These are phyloP conservation scores for Multifurca ochricompacta DNA, from an alignment of 768 basidiomycete species.

Conservation along the genomic window DNA sequence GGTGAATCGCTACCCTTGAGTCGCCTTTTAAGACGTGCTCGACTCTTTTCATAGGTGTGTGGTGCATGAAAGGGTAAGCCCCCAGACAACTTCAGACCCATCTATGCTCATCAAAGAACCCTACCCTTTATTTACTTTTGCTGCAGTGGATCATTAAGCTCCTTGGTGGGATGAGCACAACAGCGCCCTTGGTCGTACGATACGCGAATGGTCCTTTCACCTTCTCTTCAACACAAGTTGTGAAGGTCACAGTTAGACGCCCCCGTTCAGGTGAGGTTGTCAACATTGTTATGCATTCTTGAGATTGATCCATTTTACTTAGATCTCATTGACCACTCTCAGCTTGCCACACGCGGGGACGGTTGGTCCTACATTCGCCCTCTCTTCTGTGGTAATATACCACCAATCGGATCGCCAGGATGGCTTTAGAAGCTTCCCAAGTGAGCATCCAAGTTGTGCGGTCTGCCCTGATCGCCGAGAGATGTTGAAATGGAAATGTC, in stretches of 20 bases:
- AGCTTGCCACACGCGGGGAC: constrained; percentile 60
- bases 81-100: not conserved
- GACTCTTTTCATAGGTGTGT: constrained; percentile 42
- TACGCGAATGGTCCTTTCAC: constrained; percentile 54
- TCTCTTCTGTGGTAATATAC: constrained; percentile 73
- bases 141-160: constrained; percentile 64
- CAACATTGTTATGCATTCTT: not conserved
- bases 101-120: constrained; percentile 18
- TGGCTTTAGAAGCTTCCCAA: constrained; percentile 89
- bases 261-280: constrained; percentile 64
- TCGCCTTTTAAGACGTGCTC: not conserved
- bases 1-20: constrained; percentile 36
- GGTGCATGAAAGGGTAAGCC: constrained; percentile 72
- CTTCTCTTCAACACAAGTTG: constrained; percentile 76
- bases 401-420: constrained; percentile 60
- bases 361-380: constrained; percentile 59
- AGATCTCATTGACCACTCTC: constrained; percentile 66
- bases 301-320: not conserved
- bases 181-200: constrained; percentile 42
- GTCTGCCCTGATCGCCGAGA: constrained; percentile 8
- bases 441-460: constrained; percentile 84
- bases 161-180: constrained; percentile 86
- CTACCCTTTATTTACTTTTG: constrained; percentile 33
- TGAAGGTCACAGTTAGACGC: constrained; percentile 82
- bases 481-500: constrained; percentile 65